phyloP scores from a whole-genome alignment of 1,284 basidiomycete genomes.

The Austroboletus niveus region DNA sequence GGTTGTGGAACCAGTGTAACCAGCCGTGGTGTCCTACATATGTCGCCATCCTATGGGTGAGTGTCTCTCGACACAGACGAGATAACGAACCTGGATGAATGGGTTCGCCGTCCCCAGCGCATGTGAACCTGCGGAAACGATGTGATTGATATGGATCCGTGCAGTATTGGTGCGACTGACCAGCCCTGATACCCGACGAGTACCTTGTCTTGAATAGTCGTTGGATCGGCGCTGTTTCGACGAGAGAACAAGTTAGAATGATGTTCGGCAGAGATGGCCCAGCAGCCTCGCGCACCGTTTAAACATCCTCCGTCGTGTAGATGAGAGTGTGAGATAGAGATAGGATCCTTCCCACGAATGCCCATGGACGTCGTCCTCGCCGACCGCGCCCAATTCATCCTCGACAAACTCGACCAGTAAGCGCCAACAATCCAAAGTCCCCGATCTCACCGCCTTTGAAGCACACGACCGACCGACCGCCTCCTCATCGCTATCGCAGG shows the following conservation, averaged over 20 bases:
- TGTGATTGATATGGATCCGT: too few species aligned
- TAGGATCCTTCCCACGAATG: background rate
- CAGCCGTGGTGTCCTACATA: slow-evolving; percentile 67
- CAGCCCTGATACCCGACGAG: slow-evolving; percentile 83
- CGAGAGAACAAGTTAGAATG: too few species aligned
- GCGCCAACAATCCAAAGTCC: too few species aligned
- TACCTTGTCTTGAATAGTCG: slow-evolving; percentile 70
- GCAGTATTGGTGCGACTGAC: slow-evolving; percentile 38
- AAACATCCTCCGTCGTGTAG: too few species aligned
- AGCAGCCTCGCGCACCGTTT: too few species aligned
- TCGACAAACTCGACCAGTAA: slow-evolving; percentile 27
- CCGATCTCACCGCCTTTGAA: slow-evolving; percentile 2
- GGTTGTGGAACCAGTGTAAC: slow-evolving; percentile 76
- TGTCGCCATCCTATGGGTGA: too few species aligned
- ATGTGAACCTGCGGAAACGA: background rate
- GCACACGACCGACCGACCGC: slow-evolving; percentile 34
- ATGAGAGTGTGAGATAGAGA: too few species aligned
- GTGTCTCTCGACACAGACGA: too few species aligned
- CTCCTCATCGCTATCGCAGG: slow-evolving; percentile 77
- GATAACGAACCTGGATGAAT: background rate
- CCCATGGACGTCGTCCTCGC: slow-evolving; percentile 36
- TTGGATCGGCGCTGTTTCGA: slow-evolving; percentile 41
- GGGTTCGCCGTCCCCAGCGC: background rate
- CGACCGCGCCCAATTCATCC: slow-evolving; percentile 32
- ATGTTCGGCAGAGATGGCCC: too few species aligned